Evolutionary conservation across 305 asterid genomes (phyloP).

Genomic region (Ruellia speciosa): DNA sequence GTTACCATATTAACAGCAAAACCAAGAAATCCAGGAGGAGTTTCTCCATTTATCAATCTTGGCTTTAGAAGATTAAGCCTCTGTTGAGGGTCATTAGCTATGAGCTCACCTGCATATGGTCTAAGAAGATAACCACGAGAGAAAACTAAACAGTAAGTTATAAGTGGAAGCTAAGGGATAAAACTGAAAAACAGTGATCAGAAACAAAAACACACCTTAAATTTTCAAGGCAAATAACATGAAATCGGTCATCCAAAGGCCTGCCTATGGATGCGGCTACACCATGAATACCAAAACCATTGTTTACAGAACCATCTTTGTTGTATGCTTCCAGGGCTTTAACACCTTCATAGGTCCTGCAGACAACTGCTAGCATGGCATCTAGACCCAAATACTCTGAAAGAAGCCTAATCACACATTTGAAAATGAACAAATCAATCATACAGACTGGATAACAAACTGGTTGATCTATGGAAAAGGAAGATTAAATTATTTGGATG

Average conservation of each 20-base stretch:
- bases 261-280: conserved; percentile 41
- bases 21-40: conserved; percentile 78
- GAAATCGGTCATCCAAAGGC: conserved; percentile 43
- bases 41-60: conserved; percentile 46
- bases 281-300: conserved; percentile 48
- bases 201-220: conserved; percentile 34
- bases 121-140: conserved; percentile 31
- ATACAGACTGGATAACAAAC: not conserved
- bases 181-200: conserved; percentile 17
- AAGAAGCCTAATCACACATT: conserved; percentile 45
- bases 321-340: conserved; percentile 55
- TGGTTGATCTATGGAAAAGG: not conserved
- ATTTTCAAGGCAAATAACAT: conserved; percentile 57
- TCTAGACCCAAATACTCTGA: conserved; percentile 63
- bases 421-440: conserved; percentile 24
- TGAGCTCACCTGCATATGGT: conserved; percentile 54
- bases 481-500: not conserved
- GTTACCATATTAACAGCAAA: conserved; percentile 86
- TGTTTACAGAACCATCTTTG: conserved; percentile 37
- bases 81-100: conserved; percentile 66
- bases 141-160: conserved; percentile 7
- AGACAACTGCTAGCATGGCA: conserved; percentile 70
- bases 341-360: conserved; percentile 54
- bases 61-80: conserved; percentile 64
- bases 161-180: conserved; percentile 16